Evolutionary conservation across 2,329 filamentous ascomycete genomes (phyloP).

Genomic region (Rhynchosporium secalis): DNA sequence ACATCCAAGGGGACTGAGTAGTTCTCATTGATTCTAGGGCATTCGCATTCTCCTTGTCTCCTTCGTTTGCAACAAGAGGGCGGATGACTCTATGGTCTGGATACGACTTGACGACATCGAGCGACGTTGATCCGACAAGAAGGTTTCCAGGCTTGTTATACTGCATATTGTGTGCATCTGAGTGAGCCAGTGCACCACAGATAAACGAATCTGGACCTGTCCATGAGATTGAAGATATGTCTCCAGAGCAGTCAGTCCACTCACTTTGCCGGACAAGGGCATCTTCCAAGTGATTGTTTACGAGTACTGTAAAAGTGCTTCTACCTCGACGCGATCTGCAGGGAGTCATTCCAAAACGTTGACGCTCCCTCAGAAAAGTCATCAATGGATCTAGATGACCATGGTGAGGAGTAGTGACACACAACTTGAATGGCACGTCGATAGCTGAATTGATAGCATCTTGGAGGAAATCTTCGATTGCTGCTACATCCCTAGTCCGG

Average conservation of each 20-base stretch:
- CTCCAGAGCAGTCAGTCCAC: conserved; percentile 62
- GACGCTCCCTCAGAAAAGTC: conserved; percentile 30
- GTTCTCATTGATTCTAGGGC: conserved; percentile 53
- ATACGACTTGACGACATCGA: conserved; percentile 51
- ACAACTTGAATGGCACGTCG: not conserved
- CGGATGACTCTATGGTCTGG: conserved; percentile 58
- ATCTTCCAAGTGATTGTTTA: conserved; percentile 47
- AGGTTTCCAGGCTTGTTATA: conserved; percentile 67
- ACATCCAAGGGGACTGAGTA: conserved; percentile 63
- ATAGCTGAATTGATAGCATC: not conserved
- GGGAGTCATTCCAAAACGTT: conserved; percentile 31
- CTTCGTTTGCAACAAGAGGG: conserved; percentile 45
- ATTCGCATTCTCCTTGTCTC: conserved; percentile 53
- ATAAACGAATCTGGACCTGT: conserved; percentile 53
- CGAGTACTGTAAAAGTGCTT: conserved; percentile 28
- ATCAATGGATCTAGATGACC: not conserved
- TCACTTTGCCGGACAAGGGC: conserved; percentile 51
- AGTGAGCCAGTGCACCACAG: conserved; percentile 64
- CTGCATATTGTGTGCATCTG: conserved; percentile 62
- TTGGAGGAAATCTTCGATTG: conserved; percentile 2
- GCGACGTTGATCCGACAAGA: conserved; percentile 51
- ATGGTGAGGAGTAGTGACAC: not conserved
- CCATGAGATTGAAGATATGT: conserved; percentile 61
- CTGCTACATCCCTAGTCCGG: conserved; percentile 1
- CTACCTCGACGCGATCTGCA: conserved; percentile 22